Conservation (phyloP, 352 stramenopile genomes). For the Pythium plurisporium region DNA sequence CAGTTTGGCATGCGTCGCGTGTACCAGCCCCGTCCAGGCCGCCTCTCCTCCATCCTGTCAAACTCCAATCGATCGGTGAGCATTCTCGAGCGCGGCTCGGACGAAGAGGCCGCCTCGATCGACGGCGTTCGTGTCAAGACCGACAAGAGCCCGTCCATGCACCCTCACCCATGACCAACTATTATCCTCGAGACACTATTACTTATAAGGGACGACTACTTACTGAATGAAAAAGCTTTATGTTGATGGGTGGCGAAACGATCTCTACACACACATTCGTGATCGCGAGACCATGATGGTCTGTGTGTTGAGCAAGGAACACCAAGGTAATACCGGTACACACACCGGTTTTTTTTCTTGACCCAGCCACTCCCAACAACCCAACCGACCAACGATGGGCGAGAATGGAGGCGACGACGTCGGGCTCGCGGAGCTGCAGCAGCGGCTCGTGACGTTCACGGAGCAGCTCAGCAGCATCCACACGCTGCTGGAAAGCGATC, state of each 20-base stretch:
- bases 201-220: too few relatives aligned
- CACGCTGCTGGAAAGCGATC: slow-evolving; percentile 64
- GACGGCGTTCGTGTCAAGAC: slow-evolving; percentile 7
- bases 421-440: slow-evolving; percentile 65
- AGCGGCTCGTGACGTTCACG: slow-evolving; percentile 72
- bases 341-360: too few relatives aligned
- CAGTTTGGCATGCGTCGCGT: slow-evolving; percentile 6
- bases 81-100: slow-evolving; percentile 20
- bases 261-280: too few relatives aligned
- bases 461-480: slow-evolving; percentile 82
- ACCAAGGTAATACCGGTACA: too few relatives aligned
- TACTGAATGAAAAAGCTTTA: too few relatives aligned
- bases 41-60: slow-evolving; percentile 23
- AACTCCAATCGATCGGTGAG: slow-evolving; percentile 20
- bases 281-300: too few relatives aligned
- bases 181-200: too few relatives aligned
- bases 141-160: slow-evolving; percentile 7
- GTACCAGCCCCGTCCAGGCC: slow-evolving; percentile 6
- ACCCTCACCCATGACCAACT: background rate
- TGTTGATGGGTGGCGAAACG: too few relatives aligned
- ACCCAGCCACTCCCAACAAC: too few relatives aligned
- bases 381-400: background rate
- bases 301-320: too few relatives aligned
- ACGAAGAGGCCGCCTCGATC: slow-evolving; percentile 17
- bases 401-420: slow-evolving; percentile 24